phyloP scores from a whole-genome alignment of 163 green algal genomes.

The Scenedesmus sp. region DNA sequence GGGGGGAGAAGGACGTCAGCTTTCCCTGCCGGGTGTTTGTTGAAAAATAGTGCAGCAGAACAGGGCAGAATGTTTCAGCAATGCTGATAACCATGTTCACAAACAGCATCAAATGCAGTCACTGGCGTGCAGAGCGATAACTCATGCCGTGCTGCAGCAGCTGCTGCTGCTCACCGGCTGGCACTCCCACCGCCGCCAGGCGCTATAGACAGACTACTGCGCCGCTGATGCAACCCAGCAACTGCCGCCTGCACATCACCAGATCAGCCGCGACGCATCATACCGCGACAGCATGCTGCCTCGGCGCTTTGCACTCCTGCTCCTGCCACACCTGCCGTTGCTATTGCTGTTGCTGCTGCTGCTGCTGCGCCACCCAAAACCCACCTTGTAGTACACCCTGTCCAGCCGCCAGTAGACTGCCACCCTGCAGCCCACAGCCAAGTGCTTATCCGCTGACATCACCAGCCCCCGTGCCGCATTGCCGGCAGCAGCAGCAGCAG shows the following conservation, averaged over 20 bases:
- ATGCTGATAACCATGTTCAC: too few relatives aligned
- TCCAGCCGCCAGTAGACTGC: conserved; percentile 40
- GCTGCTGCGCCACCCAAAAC: background rate
- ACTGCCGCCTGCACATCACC: too few relatives aligned
- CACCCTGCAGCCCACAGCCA: conserved; percentile 43
- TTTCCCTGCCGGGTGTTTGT: conserved; percentile 30
- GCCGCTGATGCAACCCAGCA: too few relatives aligned
- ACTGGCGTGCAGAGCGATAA: too few relatives aligned
- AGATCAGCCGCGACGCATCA: too few relatives aligned
- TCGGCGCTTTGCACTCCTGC: background rate
- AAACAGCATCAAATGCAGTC: too few relatives aligned
- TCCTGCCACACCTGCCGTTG: background rate
- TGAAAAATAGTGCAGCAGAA: too few relatives aligned
- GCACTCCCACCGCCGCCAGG: background rate
- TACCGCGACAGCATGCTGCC: too few relatives aligned
- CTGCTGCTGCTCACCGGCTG: too few relatives aligned
- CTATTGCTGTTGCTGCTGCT: background rate
- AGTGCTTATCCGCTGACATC: conserved; percentile 11
- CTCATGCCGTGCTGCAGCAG: too few relatives aligned
- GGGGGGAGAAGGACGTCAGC: conserved; percentile 26
- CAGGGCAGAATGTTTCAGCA: too few relatives aligned
- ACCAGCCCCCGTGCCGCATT: background rate
- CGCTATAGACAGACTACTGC: background rate
- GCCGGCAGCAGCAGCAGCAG: background rate
- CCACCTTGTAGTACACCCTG: conserved; percentile 44